phyloP scores from a whole-genome alignment of 2,329 filamentous ascomycete genomes.

The Claviceps pazoutovae region DNA sequence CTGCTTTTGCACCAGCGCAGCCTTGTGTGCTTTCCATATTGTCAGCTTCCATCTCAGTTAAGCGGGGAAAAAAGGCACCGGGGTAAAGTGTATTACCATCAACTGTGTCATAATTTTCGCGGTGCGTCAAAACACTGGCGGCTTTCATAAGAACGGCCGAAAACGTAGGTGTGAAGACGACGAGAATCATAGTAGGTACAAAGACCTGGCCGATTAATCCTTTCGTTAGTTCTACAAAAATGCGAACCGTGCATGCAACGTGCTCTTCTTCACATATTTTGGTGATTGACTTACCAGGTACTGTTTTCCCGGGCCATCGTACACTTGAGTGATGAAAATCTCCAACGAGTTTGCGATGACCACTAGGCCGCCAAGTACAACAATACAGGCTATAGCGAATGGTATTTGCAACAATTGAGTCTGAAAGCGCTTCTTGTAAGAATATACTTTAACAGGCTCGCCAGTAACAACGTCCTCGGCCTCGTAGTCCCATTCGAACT shows the following conservation, averaged over 20 bases:
- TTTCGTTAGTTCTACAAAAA: background rate
- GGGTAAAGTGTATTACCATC: constrained; percentile 34
- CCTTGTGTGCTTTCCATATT: constrained; percentile 48
- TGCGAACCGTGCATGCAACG: too few relatives aligned
- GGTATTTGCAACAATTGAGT: constrained; percentile 72
- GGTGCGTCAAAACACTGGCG: constrained; percentile 63
- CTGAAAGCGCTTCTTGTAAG: constrained; percentile 57
- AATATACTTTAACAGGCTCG: constrained; percentile 62
- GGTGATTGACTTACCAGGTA: constrained; percentile 47
- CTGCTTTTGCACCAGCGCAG: constrained; percentile 78
- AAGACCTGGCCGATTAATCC: constrained; percentile 45
- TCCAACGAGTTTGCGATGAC: constrained; percentile 81
- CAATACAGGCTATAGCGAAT: constrained; percentile 61
- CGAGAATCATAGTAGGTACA: constrained; percentile 78
- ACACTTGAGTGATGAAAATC: constrained; percentile 90
- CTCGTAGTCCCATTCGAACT: constrained; percentile 70
- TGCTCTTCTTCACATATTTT: too few relatives aligned
- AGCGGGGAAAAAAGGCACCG: constrained; percentile 3
- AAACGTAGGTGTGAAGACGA: constrained; percentile 64
- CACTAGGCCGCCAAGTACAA: constrained; percentile 68
- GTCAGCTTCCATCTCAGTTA: background rate
- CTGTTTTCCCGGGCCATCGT: constrained; percentile 74
- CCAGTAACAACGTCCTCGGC: constrained; percentile 69
- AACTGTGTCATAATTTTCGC: constrained; percentile 85
- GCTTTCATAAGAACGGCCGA: constrained; percentile 61